Percentiles rank a stretch among this genome's conserved stretches.
Conservation (phyloP, 1,284 basidiomycete genomes). For the Phellinidium pouzarii region DNA sequence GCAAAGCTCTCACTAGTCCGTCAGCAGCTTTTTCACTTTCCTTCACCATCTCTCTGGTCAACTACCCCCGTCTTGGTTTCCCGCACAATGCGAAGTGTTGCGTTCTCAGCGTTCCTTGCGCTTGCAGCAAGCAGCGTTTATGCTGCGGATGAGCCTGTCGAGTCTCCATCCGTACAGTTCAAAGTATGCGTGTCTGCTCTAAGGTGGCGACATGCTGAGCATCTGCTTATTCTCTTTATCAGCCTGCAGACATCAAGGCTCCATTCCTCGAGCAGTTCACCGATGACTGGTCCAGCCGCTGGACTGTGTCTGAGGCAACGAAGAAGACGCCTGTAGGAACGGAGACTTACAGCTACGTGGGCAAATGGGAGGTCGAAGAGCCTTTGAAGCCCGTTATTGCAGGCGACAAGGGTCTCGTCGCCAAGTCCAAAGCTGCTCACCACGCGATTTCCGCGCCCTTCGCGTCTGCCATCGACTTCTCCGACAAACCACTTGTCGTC, state of each 20-base stretch:
- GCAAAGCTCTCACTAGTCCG: slow-evolving; percentile 32
- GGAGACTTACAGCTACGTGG: slow-evolving; percentile 95
- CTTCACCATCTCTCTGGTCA: slow-evolving; percentile 25
- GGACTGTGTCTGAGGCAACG: slow-evolving; percentile 95
- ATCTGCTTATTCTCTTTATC: slow-evolving; percentile 17
- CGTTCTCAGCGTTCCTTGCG: slow-evolving; percentile 65
- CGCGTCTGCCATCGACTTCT: slow-evolving; percentile 71
- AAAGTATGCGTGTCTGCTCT: slow-evolving; percentile 39
- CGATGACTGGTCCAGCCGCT: slow-evolving; percentile 83
- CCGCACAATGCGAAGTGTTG: slow-evolving; percentile 80
- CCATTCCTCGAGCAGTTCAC: slow-evolving; percentile 98
- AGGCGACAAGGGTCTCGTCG: slow-evolving; percentile 86
- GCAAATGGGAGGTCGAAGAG: slow-evolving; percentile 95
- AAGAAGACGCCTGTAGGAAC: slow-evolving; percentile 93
- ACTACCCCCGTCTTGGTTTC: slow-evolving; percentile 43
- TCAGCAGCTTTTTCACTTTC: slow-evolving; percentile 28
- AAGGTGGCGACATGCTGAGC: not conserved
- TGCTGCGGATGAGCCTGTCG: slow-evolving; percentile 34
- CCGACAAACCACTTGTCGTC: slow-evolving; percentile 85
- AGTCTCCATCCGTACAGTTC: slow-evolving; percentile 62
- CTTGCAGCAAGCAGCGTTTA: slow-evolving; percentile 51
- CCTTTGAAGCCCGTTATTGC: slow-evolving; percentile 65
- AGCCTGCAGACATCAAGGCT: slow-evolving; percentile 83
- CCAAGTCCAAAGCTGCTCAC: slow-evolving; percentile 89
- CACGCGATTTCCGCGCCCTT: slow-evolving; percentile 98